phyloP scores from a whole-genome alignment of 164 flowering plant genomes.

The Macadamia integrifolia region DNA sequence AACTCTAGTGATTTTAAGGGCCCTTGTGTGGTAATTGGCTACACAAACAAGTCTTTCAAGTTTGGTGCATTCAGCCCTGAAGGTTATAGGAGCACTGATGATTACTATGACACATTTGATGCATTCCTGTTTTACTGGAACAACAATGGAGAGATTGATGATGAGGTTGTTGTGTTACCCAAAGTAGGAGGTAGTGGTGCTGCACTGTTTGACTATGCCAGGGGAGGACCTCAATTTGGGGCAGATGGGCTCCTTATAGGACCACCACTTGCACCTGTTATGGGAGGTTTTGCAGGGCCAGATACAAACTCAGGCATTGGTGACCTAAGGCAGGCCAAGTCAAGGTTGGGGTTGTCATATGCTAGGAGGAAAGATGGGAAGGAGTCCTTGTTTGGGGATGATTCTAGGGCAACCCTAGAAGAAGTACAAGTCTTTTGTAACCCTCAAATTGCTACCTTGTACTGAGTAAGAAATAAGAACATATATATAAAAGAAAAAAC shows the following conservation, averaged over 20 bases:
- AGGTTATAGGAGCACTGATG: constrained; percentile 85
- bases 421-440: constrained; percentile 84
- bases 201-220: constrained; percentile 88
- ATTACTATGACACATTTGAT: constrained; percentile 85
- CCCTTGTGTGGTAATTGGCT: constrained; percentile 84
- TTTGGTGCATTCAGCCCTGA: constrained; percentile 93
- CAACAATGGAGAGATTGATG: constrained; percentile 18
- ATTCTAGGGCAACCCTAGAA: constrained; percentile 44
- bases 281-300: constrained; percentile 92
- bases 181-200: constrained; percentile 97
- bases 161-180: constrained; percentile 46
- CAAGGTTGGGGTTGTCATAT: constrained; percentile 85
- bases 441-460: constrained; percentile 85
- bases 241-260: constrained; percentile 94
- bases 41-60: constrained; percentile 70
- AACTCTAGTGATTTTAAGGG: constrained; percentile 76
- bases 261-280: constrained; percentile 83
- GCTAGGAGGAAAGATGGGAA: constrained; percentile 85
- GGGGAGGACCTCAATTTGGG: constrained; percentile 93
- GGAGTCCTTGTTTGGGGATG: constrained; percentile 88
- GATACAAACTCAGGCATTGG: constrained; percentile 83
- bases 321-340: constrained; percentile 76
- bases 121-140: constrained; percentile 85
- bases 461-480: constrained; percentile 20
- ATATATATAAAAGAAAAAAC: too few species aligned